Percentiles rank a stretch among this genome's conserved stretches.
Conservation (phyloP, 1,284 basidiomycete species). For the Ganoderma meredithae region DNA sequence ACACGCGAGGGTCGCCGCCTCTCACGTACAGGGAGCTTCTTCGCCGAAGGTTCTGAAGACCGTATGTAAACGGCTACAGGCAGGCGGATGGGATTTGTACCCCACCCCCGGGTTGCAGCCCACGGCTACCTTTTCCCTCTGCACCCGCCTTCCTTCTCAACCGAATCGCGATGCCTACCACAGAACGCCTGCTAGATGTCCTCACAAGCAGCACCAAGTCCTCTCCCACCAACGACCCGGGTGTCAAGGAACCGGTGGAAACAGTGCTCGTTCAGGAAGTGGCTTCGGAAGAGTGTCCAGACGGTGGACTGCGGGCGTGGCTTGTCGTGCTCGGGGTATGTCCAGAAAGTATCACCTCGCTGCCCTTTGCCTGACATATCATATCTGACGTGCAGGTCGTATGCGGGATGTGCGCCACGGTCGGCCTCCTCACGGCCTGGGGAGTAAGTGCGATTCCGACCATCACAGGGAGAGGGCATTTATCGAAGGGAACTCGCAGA, state of each 20-base stretch:
- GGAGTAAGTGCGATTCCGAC: not conserved
- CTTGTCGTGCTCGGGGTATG: not conserved
- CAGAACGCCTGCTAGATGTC: not conserved
- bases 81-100: not conserved
- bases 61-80: not conserved
- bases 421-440: not conserved
- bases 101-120: not conserved
- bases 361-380: not conserved
- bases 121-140: not conserved
- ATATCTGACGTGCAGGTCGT: not conserved
- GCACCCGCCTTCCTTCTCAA: not conserved
- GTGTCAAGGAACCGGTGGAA: not conserved
- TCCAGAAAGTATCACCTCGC: not conserved
- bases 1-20: not conserved
- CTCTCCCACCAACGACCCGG: not conserved
- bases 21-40: not conserved
- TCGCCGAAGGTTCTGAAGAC: not conserved
- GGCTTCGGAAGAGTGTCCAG: not conserved
- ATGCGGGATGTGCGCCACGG: slow-evolving; percentile 2
- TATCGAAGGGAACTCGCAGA: not conserved
- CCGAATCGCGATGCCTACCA: not conserved
- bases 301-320: not conserved
- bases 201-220: not conserved
- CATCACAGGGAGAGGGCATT: not conserved
- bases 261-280: not conserved